Conservation (phyloP, 2,329 filamentous ascomycete genomes). For the Chrysosporium keratinophilum region DNA sequence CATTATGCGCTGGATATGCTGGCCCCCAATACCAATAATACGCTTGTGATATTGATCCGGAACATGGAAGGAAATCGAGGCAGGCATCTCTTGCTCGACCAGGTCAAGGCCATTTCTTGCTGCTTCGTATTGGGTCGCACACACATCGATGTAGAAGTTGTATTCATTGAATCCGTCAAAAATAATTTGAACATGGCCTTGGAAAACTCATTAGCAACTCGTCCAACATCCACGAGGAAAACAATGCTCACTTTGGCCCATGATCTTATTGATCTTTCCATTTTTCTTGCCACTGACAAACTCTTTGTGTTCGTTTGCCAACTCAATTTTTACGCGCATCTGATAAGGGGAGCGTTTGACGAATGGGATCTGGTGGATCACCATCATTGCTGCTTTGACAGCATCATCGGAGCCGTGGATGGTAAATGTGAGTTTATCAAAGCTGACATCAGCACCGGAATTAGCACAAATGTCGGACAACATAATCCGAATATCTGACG, state of each 20-base stretch:
- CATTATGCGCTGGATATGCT: slow-evolving; percentile 99
- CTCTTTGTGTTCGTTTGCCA: slow-evolving; percentile 98
- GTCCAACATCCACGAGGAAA: slow-evolving; percentile 14
- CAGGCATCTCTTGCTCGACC: slow-evolving; percentile 98
- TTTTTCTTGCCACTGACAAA: slow-evolving; percentile 99
- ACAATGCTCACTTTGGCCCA: slow-evolving; percentile 74
- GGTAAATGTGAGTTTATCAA: slow-evolving; percentile 87
- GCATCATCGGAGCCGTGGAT: slow-evolving; percentile 94
- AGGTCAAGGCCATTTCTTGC: slow-evolving; percentile 86
- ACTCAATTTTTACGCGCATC: slow-evolving; percentile 94
- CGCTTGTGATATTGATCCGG: slow-evolving; percentile 99
- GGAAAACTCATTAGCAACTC: slow-evolving; percentile 10
- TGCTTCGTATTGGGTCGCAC: slow-evolving; percentile 81
- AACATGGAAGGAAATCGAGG: slow-evolving; percentile 97
- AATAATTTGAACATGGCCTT: slow-evolving; percentile 91
- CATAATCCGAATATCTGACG: slow-evolving; percentile 73
- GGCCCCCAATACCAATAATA: slow-evolving; percentile 95
- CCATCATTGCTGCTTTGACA: slow-evolving; percentile 87
- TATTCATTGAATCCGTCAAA: slow-evolving; percentile 99
- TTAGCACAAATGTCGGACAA: slow-evolving; percentile 92
- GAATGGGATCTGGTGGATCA: slow-evolving; percentile 85
- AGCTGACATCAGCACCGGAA: slow-evolving; percentile 86
- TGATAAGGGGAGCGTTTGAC: slow-evolving; percentile 79
- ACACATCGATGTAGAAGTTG: slow-evolving; percentile 99
- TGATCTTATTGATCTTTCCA: slow-evolving; percentile 99